A percentile compares a stretch with the other conserved stretches of the same genome.
Conservation (phyloP, 352 stramenopile species). For the Labyrinthula sp. region DNA sequence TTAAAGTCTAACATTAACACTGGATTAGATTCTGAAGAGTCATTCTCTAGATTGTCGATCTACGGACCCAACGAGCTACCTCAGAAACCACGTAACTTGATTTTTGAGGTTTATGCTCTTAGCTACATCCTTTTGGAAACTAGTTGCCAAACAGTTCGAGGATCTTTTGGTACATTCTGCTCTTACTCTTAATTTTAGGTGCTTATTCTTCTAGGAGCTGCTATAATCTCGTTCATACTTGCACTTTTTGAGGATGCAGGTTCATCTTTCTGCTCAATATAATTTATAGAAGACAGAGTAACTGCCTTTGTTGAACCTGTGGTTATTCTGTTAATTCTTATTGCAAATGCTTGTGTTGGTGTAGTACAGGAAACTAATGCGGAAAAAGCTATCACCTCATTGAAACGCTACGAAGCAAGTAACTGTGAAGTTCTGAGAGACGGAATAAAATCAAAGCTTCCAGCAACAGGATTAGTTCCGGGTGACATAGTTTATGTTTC, state of each 20-base stretch:
- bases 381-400: slow-evolving; percentile 17
- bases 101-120: too few relatives aligned
- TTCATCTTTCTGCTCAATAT: too few relatives aligned
- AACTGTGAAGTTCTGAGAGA: slow-evolving; percentile 49
- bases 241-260: slow-evolving; percentile 66
- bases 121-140: slow-evolving; percentile 65
- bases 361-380: slow-evolving; percentile 29
- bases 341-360: slow-evolving; percentile 29
- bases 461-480: slow-evolving; percentile 69
- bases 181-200: slow-evolving; percentile 28
- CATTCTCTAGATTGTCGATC: slow-evolving; percentile 40
- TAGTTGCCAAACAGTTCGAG: slow-evolving; percentile 95
- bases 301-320: slow-evolving; percentile 78
- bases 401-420: slow-evolving; percentile 20
- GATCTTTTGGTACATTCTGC: slow-evolving; percentile 66
- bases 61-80: slow-evolving; percentile 62
- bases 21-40: slow-evolving; percentile 50
- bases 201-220: slow-evolving; percentile 85
- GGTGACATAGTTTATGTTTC: slow-evolving; percentile 85
- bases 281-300: slow-evolving; percentile 51
- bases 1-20: too few relatives aligned
- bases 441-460: slow-evolving; percentile 43
- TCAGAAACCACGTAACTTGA: slow-evolving; percentile 62
- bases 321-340: slow-evolving; percentile 62
- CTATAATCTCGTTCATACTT: slow-evolving; percentile 73